These are phyloP conservation scores for Xerocomus brunneocitrinus DNA, from an alignment of 768 basidiomycete genomes.

Conservation along the genomic window DNA sequence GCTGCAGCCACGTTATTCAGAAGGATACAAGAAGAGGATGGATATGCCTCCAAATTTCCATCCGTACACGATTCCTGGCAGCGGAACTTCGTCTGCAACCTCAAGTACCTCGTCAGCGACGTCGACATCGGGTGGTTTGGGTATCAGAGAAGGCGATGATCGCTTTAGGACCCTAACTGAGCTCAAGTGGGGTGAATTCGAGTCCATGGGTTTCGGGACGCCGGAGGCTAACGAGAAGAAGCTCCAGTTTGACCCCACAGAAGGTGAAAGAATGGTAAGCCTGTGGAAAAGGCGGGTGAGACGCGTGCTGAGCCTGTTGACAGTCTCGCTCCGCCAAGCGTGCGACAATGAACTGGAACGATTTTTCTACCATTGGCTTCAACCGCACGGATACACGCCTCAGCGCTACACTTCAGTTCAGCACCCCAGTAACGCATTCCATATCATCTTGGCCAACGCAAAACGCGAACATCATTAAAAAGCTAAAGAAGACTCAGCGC, in stretches of 20 bases:
- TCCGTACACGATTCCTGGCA: slow-evolving; percentile 38
- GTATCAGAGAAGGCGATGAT: slow-evolving; percentile 50
- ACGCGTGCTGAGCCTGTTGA: slow-evolving; percentile 5
- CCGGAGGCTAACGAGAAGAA: slow-evolving; percentile 54
- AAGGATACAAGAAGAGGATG: slow-evolving; percentile 74
- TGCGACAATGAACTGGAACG: slow-evolving; percentile 83
- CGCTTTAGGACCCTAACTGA: slow-evolving; percentile 80
- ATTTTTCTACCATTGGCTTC: slow-evolving; percentile 84
- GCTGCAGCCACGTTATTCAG: slow-evolving; percentile 65
- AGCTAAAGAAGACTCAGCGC: slow-evolving; percentile 75
- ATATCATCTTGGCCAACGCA: slow-evolving; percentile 74
- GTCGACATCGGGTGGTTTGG: slow-evolving; percentile 31
- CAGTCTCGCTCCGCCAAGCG: slow-evolving; percentile 72
- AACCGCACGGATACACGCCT: slow-evolving; percentile 72
- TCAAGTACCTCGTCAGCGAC: slow-evolving; percentile 39
- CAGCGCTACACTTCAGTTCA: slow-evolving; percentile 78
- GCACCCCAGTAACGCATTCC: slow-evolving; percentile 46
- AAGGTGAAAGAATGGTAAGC: slow-evolving; percentile 67
- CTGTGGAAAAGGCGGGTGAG: neutral
- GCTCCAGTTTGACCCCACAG: slow-evolving; percentile 89
- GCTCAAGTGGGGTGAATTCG: slow-evolving; percentile 90
- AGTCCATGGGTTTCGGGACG: slow-evolving; percentile 72
- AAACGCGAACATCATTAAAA: slow-evolving; percentile 65
- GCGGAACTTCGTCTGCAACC: slow-evolving; percentile 36
- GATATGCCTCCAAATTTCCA: slow-evolving; percentile 57